Conservation (phyloP, 495 filamentous ascomycete genomes). For the Symbiotaphrina buchneri region DNA sequence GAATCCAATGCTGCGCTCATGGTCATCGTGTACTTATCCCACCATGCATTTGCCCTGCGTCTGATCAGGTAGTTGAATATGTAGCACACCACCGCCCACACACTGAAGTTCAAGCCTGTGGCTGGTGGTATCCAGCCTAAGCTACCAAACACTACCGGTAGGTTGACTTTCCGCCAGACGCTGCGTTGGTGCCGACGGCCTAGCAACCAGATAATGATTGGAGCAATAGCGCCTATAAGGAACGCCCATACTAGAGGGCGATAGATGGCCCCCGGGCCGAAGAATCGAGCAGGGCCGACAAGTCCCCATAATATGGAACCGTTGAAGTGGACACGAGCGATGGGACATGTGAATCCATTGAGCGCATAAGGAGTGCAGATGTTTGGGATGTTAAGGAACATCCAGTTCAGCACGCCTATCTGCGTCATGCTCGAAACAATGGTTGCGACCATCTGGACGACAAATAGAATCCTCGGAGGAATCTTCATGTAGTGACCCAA, state of each 20-base stretch:
- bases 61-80: slow-evolving; percentile 59
- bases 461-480: slow-evolving; percentile 57
- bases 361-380: slow-evolving; percentile 59
- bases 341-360: slow-evolving; percentile 73
- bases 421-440: slow-evolving; percentile 59
- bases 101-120: slow-evolving; percentile 63
- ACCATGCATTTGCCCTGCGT: slow-evolving; percentile 44
- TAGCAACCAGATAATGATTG: slow-evolving; percentile 42
- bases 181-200: slow-evolving; percentile 18
- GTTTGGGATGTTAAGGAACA: slow-evolving; percentile 52
- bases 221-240: slow-evolving; percentile 43
- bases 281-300: slow-evolving; percentile 56
- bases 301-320: slow-evolving; percentile 79
- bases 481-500: slow-evolving; percentile 91
- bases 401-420: slow-evolving; percentile 72
- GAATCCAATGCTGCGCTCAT: slow-evolving; percentile 65
- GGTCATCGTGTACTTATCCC: slow-evolving; percentile 80
- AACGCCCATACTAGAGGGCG: slow-evolving; percentile 56
- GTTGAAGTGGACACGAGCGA: slow-evolving; percentile 78
- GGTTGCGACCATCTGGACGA: slow-evolving; percentile 62
- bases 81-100: slow-evolving; percentile 65
- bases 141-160: slow-evolving; percentile 50
- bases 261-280: slow-evolving; percentile 50
- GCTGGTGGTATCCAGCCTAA: slow-evolving; percentile 69
- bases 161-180: slow-evolving; percentile 40